Base-by-base conservation (phyloP, 495 filamentous ascomycete genomes). In the Talaromyces thailandensis region DNA sequence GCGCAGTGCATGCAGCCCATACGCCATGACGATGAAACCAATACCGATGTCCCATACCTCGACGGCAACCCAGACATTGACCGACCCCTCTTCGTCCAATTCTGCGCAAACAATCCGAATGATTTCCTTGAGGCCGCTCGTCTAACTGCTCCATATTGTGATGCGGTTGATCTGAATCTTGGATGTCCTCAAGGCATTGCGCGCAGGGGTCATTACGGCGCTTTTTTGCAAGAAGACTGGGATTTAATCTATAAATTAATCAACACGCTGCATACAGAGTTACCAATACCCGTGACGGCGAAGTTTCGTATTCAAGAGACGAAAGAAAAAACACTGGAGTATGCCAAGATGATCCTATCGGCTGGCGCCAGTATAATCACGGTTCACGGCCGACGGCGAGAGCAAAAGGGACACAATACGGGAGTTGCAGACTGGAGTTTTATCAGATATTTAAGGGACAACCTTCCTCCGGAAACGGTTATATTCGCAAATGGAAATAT, bases 131-230 rank as follows among this genome's bases (percentile, higher is more conserved):
- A 79, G 37, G 92, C 93, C 2, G 93, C 93, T 3, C 78, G 81
- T 24, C 78, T 88, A 57, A 91, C 90, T 0, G 83, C 86, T 3
- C 89, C 89, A 0, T 89, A 90, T 75, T 96, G 92, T 70, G 94
- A 99, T 69, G 94, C 93, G 2, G 89, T 99, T 8, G 95, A 99
- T 71, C 76, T 99, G 65, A 99, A 99, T 70, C 82, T 99, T 1
- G 94, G 94, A n/a, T 99, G 94, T 76, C 94, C 94, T 2, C 94
- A 99, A 69, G 92, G 93, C 2, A 99, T 99, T 62, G 94, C 94
- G 32, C 82, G 82, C 66, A 89, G 86, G 67, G 94, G 94, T 4
- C 86, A 90, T 68, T 99, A 99, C 68, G 94, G 94, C 8, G 86
- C 92, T 9, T 98, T 96, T 68, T 74, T 99, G 45, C 94, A 99